These are phyloP conservation scores for Tephrocybe sp. DNA, from an alignment of 768 basidiomycete genomes.

Conservation along the genomic window DNA sequence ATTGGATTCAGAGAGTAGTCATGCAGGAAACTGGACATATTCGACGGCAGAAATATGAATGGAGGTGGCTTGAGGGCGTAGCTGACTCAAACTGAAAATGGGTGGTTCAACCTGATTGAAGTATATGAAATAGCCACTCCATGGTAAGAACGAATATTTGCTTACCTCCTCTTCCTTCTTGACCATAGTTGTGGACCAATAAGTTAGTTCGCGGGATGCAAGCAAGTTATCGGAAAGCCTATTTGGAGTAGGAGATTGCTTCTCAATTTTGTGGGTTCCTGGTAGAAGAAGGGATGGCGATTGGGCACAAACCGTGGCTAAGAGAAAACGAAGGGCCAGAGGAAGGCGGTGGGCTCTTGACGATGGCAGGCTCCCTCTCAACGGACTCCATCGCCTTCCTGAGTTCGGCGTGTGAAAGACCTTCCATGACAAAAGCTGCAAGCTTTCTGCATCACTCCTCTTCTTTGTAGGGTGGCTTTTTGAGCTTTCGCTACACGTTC, in stretches of 20 bases:
- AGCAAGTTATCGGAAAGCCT: not conserved
- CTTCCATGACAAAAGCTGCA: slow-evolving; percentile 33
- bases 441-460: slow-evolving; percentile 38
- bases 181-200: not conserved
- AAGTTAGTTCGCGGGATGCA: not conserved
- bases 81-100: too few relatives aligned
- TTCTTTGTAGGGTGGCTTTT: slow-evolving; percentile 35
- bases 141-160: not conserved
- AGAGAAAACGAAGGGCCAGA: too few relatives aligned
- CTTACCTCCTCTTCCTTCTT: not conserved
- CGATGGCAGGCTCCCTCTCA: slow-evolving; percentile 2
- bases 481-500: slow-evolving; percentile 22
- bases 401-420: slow-evolving; percentile 30
- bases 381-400: slow-evolving; percentile 18
- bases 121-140: too few relatives aligned
- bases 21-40: too few relatives aligned
- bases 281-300: not conserved
- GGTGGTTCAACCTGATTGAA: too few relatives aligned
- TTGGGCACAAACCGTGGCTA: not conserved
- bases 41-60: too few relatives aligned
- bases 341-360: not conserved
- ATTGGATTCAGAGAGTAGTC: too few relatives aligned
- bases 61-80: too few relatives aligned
- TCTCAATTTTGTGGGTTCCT: not conserved
- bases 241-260: not conserved